phyloP scores from a whole-genome alignment of 2,329 filamentous ascomycete genomes.

The Exophiala aquamarina region DNA sequence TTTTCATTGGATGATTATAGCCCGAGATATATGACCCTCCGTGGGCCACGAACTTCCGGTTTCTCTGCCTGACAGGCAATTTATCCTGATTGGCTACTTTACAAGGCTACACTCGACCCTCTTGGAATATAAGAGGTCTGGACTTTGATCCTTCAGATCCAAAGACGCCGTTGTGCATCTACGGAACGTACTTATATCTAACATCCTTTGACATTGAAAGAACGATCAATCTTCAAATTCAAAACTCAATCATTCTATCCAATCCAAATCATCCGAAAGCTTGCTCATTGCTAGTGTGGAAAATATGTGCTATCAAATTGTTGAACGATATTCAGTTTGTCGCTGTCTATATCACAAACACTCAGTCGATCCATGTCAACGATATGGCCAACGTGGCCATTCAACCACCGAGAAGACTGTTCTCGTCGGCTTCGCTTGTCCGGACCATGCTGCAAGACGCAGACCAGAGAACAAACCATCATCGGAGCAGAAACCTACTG shows the following conservation, averaged over 20 bases:
- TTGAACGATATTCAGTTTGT: conserved; percentile 85
- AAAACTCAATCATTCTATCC: conserved; percentile 4
- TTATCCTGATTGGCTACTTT: conserved; percentile 18
- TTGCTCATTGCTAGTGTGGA: conserved; percentile 6
- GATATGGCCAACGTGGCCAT: conserved; percentile 74
- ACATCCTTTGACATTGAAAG: too few species aligned
- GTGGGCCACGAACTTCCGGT: conserved; percentile 4
- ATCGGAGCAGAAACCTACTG: conserved; percentile 12
- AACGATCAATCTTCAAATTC: too few species aligned
- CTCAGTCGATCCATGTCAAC: conserved; percentile 76
- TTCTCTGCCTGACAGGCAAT: conserved; percentile 10
- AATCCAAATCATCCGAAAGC: conserved; percentile 10
- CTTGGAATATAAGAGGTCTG: conserved; percentile 18
- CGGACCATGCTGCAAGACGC: conserved; percentile 45
- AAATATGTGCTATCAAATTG: conserved; percentile 79
- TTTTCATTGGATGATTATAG: conserved; percentile 15
- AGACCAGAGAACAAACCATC: conserved; percentile 5
- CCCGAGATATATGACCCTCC: conserved; percentile 15
- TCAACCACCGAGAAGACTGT: conserved; percentile 71
- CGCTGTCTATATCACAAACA: conserved; percentile 86
- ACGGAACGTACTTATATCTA: too few species aligned
- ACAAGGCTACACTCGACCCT: conserved; percentile 21
- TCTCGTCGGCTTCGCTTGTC: conserved; percentile 78
- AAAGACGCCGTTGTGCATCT: conserved; percentile 13
- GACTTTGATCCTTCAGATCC: conserved; percentile 14